Evolutionary conservation across 176 grass and related monocot species (phyloP), one percentile per base, ranked within the genome.

Genomic region (Areca catechu): DNA sequence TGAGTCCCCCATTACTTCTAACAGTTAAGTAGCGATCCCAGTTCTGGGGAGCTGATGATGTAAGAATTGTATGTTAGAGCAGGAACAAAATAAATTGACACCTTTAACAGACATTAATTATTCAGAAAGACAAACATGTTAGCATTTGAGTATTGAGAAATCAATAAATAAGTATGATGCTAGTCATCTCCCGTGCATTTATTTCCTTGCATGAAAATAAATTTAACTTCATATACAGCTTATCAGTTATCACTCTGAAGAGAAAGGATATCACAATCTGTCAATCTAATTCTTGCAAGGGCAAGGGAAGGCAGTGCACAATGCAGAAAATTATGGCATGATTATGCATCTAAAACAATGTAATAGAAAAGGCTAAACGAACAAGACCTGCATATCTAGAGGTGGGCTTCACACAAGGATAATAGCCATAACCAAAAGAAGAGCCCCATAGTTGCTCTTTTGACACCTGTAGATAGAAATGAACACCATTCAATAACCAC

Each of bases 1-100:
- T 97, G 21, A 96, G 86, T 54, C 92, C 86, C 51, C 86, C 92
- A 77, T 97, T 97, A 63, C 86, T 97, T 82, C 80, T 91, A 24
- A 97, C 92, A 30, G 86, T 91, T 75, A 97, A 71, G 69, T 91
- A 97, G 23, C 16, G 72, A 14, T 69, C 73, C 22, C 24, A 77
- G 61, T 75, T 50, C 69, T 74, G 52, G 47, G 83, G 72, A 76
- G 49, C 86, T 97, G 75, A 60, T 20, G 48, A 66, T 53, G 7
- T 53, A 70, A 80, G 55, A 61, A 22, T 16, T 53, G 22, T 60
- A 22, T 65, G 48, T 65, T 28, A 79, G 49, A 65, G 12, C 7
- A 51, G 5, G 51, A 71, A 15, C 7, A 14, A 61, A 83, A 5
- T 24, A 43, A 70, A 30, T 12, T n/a, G 48, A 63, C 60, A 16